Evolutionary conservation across 129 eudicot species (phyloP).

Genomic region (Flaveria ramosissima): DNA sequence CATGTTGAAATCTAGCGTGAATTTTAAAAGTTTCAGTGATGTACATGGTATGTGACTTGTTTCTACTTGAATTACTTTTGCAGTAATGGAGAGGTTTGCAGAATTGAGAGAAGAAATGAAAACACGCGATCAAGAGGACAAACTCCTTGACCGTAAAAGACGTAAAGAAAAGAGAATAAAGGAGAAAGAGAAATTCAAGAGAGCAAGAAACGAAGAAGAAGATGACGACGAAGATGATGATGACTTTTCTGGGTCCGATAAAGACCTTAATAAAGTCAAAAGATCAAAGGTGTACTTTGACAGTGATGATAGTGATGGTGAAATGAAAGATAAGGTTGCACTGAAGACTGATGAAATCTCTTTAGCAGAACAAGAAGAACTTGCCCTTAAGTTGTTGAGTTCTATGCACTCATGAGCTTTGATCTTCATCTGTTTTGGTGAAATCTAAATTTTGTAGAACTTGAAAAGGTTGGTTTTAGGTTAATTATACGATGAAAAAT

Average conservation of each 20-base stretch:
- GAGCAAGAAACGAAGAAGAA: constrained; percentile 54
- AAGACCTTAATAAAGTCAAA: constrained; percentile 33
- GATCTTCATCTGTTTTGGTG: not conserved
- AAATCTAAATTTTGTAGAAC: constrained; percentile 19
- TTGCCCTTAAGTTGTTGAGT: constrained; percentile 87
- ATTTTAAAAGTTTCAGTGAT: not conserved
- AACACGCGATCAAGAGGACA: constrained; percentile 74
- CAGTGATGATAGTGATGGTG: constrained; percentile 67
- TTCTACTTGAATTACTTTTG: constrained; percentile 15
- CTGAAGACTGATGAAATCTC: constrained; percentile 52
- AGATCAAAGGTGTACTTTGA: constrained; percentile 63
- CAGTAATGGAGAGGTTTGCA: constrained; percentile 70
- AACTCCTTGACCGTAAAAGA: constrained; percentile 62
- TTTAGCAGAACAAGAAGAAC: constrained; percentile 80
- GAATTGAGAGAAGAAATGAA: constrained; percentile 69
- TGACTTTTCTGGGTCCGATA: constrained; percentile 56
- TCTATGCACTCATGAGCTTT: constrained; percentile 59
- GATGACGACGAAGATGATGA: constrained; percentile 46
- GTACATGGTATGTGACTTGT: not conserved
- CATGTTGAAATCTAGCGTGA: not conserved
- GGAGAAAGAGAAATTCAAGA: constrained; percentile 69
- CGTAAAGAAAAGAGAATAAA: constrained; percentile 78
- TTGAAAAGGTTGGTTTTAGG: not conserved
- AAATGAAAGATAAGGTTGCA: constrained; percentile 35
- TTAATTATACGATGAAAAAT: constrained; percentile 4